Conservation (phyloP, 257 asterid genomes). For the Solanum neorickii region DNA sequence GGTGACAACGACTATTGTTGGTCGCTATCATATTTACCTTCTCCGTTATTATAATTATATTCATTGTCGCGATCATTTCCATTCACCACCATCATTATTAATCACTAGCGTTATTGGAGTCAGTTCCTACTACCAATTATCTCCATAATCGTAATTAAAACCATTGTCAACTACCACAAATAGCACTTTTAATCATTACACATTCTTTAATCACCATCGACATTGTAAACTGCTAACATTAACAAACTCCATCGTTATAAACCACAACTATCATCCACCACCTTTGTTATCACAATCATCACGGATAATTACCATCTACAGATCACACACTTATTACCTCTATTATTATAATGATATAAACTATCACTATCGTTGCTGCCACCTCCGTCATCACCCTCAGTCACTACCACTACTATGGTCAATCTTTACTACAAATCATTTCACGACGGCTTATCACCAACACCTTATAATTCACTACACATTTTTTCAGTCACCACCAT, state of each 20-base stretch:
- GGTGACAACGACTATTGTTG: not conserved
- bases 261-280: not conserved
- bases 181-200: accelerated
- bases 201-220: not conserved
- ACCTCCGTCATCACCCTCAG: not conserved
- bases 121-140: not conserved
- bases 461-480: not conserved
- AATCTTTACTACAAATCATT: too few relatives aligned
- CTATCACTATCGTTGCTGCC: accelerated
- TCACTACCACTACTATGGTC: accelerated
- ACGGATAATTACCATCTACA: not conserved
- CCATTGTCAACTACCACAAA: not conserved
- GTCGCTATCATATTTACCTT: not conserved
- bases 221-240: not conserved
- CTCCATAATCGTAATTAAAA: too few relatives aligned
- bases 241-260: not conserved
- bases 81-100: not conserved
- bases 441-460: too few relatives aligned
- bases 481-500: too few relatives aligned
- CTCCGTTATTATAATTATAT: too few relatives aligned
- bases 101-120: accelerated
- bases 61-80: not conserved
- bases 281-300: not conserved
- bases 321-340: too few relatives aligned
- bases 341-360: too few relatives aligned